Evolutionary conservation across 2,329 filamentous ascomycete species (phyloP).

Genomic region (Trichoderma koningiopsis): DNA sequence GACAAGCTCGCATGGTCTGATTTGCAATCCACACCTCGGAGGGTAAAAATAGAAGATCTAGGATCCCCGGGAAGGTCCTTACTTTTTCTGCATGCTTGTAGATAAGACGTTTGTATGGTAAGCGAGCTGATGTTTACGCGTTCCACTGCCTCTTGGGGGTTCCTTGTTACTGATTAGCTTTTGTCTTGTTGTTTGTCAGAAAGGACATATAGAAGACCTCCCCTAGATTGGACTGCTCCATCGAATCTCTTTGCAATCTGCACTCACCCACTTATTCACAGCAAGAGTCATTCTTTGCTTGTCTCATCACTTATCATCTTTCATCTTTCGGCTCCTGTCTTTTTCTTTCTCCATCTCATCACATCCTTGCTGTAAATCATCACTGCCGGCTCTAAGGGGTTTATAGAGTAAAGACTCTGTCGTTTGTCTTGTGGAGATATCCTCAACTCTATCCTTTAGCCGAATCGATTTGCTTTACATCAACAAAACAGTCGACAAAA

Average conservation of each 20-base stretch:
- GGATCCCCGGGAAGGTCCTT: not conserved
- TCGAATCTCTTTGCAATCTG: not conserved
- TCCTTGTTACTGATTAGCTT: not conserved
- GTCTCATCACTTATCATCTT: not conserved
- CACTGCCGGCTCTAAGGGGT: not conserved
- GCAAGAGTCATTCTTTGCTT: not conserved
- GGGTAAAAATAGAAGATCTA: constrained; percentile 7
- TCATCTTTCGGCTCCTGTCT: not conserved
- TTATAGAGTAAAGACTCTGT: not conserved
- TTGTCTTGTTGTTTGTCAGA: not conserved
- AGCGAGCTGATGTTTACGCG: not conserved
- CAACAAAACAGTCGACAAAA: not conserved
- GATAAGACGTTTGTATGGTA: not conserved
- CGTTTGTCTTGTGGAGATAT: not conserved
- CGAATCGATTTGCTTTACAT: not conserved
- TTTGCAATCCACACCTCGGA: constrained; percentile 3
- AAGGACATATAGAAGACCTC: constrained; percentile 16
- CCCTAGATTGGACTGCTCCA: not conserved
- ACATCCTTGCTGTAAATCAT: not conserved
- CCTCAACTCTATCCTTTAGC: not conserved
- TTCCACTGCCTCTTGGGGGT: not conserved
- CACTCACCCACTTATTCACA: constrained; percentile 6
- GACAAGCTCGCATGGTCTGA: not conserved
- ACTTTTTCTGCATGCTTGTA: not conserved
- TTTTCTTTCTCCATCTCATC: not conserved